Conservation (phyloP, 306 rosid genomes). For the Pueraria montana region DNA sequence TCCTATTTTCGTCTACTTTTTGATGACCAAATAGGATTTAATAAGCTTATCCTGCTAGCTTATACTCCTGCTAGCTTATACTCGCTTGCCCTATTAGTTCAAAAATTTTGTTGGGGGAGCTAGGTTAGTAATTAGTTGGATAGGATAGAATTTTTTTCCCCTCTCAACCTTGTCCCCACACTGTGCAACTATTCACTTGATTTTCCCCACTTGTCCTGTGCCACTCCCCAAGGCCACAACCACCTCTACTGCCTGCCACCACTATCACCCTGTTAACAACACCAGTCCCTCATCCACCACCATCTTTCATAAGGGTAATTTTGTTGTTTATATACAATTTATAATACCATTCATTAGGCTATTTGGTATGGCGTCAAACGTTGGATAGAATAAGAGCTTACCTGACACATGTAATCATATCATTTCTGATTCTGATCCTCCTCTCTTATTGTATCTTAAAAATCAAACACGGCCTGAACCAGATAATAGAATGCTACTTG, state of each 20-base stretch:
- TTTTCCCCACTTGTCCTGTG: neutral
- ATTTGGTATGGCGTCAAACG: neutral
- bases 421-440: neutral
- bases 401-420: neutral
- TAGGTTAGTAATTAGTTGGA: too few species aligned
- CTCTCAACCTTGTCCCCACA: too few species aligned
- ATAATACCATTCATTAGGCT: neutral
- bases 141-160: too few species aligned
- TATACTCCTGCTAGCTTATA: too few species aligned
- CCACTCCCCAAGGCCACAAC: neutral
- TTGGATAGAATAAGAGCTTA: neutral
- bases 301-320: neutral
- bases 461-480: neutral
- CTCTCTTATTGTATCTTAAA: neutral
- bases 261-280: neutral
- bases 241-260: neutral
- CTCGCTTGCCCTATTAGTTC: too few species aligned
- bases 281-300: neutral
- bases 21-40: too few species aligned
- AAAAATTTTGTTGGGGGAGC: too few species aligned
- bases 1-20: too few species aligned
- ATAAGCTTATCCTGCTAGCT: too few species aligned
- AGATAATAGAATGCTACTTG: slow-evolving; percentile 15
- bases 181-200: neutral
- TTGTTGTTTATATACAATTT: neutral